Conservation (phyloP, 768 basidiomycete genomes). For the Collybia mongolica region DNA sequence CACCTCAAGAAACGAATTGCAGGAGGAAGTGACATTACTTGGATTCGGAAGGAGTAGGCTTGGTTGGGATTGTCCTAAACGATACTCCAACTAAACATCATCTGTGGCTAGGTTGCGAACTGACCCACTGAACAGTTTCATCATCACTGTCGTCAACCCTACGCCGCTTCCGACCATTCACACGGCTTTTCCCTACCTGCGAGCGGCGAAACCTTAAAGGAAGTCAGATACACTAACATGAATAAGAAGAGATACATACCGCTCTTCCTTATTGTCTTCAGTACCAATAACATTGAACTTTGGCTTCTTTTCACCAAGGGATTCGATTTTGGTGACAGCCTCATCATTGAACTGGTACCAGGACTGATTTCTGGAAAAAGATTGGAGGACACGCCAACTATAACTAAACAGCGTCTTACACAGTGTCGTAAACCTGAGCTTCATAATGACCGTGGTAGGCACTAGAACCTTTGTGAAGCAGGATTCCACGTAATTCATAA, state of each 20-base stretch:
- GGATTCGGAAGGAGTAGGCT: background rate
- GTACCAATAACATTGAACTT: conserved; percentile 27
- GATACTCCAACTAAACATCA: too few species aligned
- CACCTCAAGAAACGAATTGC: background rate
- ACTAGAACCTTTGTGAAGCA: conserved; percentile 89
- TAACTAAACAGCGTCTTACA: conserved; percentile 40
- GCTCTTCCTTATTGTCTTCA: conserved; percentile 19
- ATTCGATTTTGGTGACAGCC: conserved; percentile 61
- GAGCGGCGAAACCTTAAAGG: conserved; percentile 20
- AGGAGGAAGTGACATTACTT: conserved; percentile 1
- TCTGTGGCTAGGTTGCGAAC: too few species aligned
- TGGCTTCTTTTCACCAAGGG: conserved; percentile 41
- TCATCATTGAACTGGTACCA: conserved; percentile 98
- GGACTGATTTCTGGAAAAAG: conserved; percentile 46
- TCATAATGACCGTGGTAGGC: conserved; percentile 92
- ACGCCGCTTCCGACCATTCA: conserved; percentile 47
- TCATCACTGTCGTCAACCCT: conserved; percentile 62
- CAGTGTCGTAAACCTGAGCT: conserved; percentile 74
- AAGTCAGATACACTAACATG: conserved; percentile 1
- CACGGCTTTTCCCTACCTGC: conserved; percentile 33
- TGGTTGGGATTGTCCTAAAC: background rate
- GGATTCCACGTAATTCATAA: conserved; percentile 83
- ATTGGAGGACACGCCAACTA: conserved; percentile 6
- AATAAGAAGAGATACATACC: background rate
- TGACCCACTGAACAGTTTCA: conserved; percentile 23